Evolutionary conservation across 1,284 basidiomycete species (phyloP), one percentile per base, ranked within the genome.

Genomic region (Irpex rosettiformis): DNA sequence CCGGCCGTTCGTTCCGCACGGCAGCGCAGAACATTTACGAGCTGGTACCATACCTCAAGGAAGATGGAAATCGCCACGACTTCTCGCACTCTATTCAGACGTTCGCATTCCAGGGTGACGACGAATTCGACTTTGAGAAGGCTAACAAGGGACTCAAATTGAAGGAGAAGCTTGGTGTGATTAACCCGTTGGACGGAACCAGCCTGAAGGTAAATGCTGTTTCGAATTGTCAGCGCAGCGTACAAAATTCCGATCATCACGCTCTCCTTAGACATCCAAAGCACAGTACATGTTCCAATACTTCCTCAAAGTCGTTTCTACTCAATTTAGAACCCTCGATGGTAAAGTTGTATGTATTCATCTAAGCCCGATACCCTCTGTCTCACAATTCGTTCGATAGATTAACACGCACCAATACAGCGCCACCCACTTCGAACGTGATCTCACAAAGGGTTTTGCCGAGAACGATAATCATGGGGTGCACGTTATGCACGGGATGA

Each of bases 301-400:
- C 75, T 98, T 98, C 84, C 79, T 98, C 70, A 99, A 99, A 73
- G 95, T 97, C 51, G 95, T 98, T 33, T 94, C 93, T 5, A 98
- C 94, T 1, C 88, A 90, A 69, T 97, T 96, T 77, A 82, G 85
- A 62, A 89, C 88, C 30, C 76, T 96, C n/a, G 84, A 89, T 62
- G 89, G 86, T 37, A 82, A 88, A 66, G 76, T 79, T 40, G 89
- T 91, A 69, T 45, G 83, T 76, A 2, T 6, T 16, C 16, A 3
- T 13, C 48, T 8, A 3, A n/a, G 53, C n/a, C 54, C 37, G 22
- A 4, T 49, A 6, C 18, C 10, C 7, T 24, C 43, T 11, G n/a
- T 8, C 42, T 49, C 13, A 59, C 16, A 18, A 48, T n/a, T n/a
- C n/a, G n/a, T 21, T 25, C 43, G 51, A 4, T 56, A 88, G 86